Evolutionary conservation across 2,329 filamentous ascomycete species (phyloP), one percentile per base, ranked within the genome.

Genomic region (Thielaviopsis musarum): DNA sequence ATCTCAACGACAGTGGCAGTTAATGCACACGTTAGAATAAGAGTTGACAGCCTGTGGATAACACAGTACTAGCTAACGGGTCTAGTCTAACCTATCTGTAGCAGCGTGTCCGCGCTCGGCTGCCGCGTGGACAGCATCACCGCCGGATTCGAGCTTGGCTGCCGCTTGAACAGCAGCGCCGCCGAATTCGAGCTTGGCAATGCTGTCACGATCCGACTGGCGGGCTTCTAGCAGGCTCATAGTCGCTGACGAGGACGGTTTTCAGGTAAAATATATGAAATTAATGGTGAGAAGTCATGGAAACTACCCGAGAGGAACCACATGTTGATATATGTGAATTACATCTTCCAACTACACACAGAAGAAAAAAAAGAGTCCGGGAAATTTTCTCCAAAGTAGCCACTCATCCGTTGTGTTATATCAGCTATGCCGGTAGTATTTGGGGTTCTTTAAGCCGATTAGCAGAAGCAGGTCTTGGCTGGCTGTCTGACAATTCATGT

Each of bases 71-170:
- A n/a, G 26, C 15, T 38, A 22, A 9, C 24, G n/a, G n/a, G n/a
- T n/a, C n/a, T n/a, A 21, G 9, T 38, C 69, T 60, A 65, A 75
- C 71, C 73, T 70, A 62, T 78, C 75, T 1, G 76, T 78, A 1
- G 74, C 76, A 5, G 68, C 67, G 56, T 75, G 71, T 13, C 76
- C 75, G 19, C 68, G 66, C 52, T 71, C 74, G 15, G 73, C 75
- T 6, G 71, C 71, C 9, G 64, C 59, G 22, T 62, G 63, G 10
- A 66, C 15, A 26, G 13, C 24, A n/a, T 30, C 13, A 12, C 17
- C 19, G 24, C 24, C 24, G 4, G 21, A 9, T 34, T 54, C 52
- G 21, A 30, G 10, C 24, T 54, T 54, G 24, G 26, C 15, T 6
- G 71, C 71, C 9, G 64, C 59, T 21, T 62, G 63, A 9, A 66